Percentiles rank a stretch among this genome's conserved stretches.
These are phyloP conservation scores for Viola pubescens DNA, from an alignment of 441 rosid genomes.

Conservation along the genomic window DNA sequence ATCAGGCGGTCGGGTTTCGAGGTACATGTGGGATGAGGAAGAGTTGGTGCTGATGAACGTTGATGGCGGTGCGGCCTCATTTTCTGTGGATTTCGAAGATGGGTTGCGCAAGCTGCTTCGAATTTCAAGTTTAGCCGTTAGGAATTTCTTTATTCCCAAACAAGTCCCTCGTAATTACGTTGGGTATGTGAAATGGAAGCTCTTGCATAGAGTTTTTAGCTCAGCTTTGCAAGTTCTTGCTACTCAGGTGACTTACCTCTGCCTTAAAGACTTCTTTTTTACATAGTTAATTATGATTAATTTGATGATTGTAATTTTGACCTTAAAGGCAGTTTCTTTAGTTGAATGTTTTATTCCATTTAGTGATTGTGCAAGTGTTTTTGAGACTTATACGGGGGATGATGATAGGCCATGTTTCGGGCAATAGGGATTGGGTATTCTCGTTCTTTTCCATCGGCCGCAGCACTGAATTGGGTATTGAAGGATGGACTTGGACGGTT, in stretches of 20 bases:
- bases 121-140: constrained; percentile 33
- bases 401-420: constrained; percentile 73
- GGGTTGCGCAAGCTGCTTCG: constrained; percentile 32
- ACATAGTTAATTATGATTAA: background rate
- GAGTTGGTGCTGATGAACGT: constrained; percentile 34
- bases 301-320: background rate
- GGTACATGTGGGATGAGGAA: constrained; percentile 58
- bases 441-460: constrained; percentile 78
- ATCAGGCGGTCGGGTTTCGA: constrained; percentile 41
- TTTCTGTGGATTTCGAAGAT: constrained; percentile 28
- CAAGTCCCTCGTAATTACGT: constrained; percentile 54
- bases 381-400: background rate
- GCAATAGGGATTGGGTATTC: constrained; percentile 88
- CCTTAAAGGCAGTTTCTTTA: background rate
- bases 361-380: background rate
- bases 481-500: constrained; percentile 91
- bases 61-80: constrained; percentile 38
- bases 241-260: constrained; percentile 53
- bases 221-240: constrained; percentile 93
- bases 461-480: constrained; percentile 88
- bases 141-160: constrained; percentile 74
- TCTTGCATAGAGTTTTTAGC: constrained; percentile 88
- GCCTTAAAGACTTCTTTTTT: background rate
- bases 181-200: constrained; percentile 84
- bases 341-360: background rate